These are phyloP conservation scores for Cinchona pubescens DNA, from an alignment of 257 asterid species.

Conservation along the genomic window DNA sequence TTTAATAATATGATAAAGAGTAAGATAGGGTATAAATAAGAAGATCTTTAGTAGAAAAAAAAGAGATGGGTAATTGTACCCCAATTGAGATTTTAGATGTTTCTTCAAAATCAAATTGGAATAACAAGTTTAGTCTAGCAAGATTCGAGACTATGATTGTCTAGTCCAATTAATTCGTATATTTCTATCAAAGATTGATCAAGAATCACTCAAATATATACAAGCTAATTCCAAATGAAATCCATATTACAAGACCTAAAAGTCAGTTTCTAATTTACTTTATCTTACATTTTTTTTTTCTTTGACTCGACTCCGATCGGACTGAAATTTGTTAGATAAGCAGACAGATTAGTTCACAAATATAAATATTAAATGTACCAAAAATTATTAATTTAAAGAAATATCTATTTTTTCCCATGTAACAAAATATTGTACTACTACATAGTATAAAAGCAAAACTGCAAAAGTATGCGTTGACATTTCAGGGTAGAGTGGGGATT, in stretches of 20 bases:
- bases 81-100: not conserved
- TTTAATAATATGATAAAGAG: too few relatives aligned
- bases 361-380: not conserved
- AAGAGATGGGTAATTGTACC: too few relatives aligned
- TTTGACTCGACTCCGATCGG: not conserved
- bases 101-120: not conserved
- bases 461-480: conserved; percentile 8
- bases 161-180: not conserved
- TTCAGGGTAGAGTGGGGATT: conserved; percentile 5
- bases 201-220: not conserved
- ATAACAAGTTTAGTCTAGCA: not conserved
- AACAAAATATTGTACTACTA: not conserved
- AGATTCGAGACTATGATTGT: not conserved
- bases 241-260: not conserved
- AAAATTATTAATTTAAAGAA: not conserved
- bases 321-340: not conserved
- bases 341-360: not conserved
- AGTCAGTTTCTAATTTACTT: not conserved
- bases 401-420: not conserved
- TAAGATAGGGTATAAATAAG: too few relatives aligned
- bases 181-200: not conserved
- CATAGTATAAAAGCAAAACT: not conserved
- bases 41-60: too few relatives aligned
- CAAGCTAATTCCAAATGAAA: not conserved
- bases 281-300: not conserved